phyloP scores from a whole-genome alignment of 768 basidiomycete species.

The Hypholoma sublateritium region DNA sequence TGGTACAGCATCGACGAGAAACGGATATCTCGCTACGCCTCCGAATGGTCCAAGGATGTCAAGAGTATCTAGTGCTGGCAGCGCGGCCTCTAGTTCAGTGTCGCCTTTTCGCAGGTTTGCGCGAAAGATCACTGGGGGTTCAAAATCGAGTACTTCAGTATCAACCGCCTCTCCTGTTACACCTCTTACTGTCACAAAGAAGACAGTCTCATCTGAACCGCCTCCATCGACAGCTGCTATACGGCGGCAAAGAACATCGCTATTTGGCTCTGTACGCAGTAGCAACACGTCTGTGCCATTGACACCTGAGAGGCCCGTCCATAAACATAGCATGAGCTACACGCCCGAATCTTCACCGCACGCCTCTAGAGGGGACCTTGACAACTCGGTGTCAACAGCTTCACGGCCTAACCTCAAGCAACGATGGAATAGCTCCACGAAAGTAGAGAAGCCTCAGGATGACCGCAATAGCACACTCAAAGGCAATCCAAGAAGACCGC shows the following conservation, averaged over 20 bases:
- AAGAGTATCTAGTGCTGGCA: constrained; percentile 45
- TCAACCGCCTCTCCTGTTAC: constrained; percentile 29
- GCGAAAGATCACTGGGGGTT: constrained; percentile 57
- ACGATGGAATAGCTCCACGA: constrained; percentile 83
- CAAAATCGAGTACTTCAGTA: constrained; percentile 31
- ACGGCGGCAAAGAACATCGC: constrained; percentile 63
- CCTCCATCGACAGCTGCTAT: constrained; percentile 28
- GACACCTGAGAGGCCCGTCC: constrained; percentile 58
- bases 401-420: constrained; percentile 44
- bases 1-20: constrained; percentile 48
- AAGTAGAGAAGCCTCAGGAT: constrained; percentile 48
- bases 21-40: constrained; percentile 68
- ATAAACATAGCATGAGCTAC: constrained; percentile 70
- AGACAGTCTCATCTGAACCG: constrained; percentile 56
- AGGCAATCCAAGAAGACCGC: constrained; percentile 51
- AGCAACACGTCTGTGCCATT: constrained; percentile 42
- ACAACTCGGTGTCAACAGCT: constrained; percentile 20
- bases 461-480: constrained; percentile 44
- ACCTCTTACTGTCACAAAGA: constrained; percentile 49
- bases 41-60: constrained; percentile 46
- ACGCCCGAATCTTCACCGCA: constrained; percentile 70
- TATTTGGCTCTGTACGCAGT: constrained; percentile 52
- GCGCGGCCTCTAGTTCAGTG: constrained; percentile 67
- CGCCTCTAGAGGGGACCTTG: constrained; percentile 33
- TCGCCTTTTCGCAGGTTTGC: constrained; percentile 83